phyloP scores from a whole-genome alignment of 139 green algal species.

The Chlamydomonas sphaeroides region DNA sequence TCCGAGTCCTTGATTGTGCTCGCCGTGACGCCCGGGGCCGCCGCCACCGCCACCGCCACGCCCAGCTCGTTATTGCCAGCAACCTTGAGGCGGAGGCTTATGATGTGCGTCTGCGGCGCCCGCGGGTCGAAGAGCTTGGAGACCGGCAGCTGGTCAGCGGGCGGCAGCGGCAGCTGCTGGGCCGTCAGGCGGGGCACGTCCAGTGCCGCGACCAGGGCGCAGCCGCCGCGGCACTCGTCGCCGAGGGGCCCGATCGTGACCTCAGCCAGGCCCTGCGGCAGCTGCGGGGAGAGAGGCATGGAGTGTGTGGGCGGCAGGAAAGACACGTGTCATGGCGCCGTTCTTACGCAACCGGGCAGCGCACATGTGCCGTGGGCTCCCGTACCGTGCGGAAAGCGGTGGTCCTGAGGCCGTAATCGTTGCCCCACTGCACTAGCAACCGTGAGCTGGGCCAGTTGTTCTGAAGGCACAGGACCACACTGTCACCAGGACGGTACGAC shows the following conservation, averaged over 20 bases:
- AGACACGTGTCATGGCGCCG: too few species aligned
- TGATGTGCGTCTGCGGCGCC: conserved; percentile 2
- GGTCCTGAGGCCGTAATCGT: background rate
- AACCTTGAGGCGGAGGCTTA: background rate
- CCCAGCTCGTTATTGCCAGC: background rate
- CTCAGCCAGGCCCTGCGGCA: conserved; percentile 8
- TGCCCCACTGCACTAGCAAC: conserved; percentile 55
- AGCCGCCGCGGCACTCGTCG: conserved; percentile 47
- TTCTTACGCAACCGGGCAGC: too few species aligned
- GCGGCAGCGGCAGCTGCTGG: background rate
- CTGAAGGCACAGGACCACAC: conserved; percentile 28
- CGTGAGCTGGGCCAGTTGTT: conserved; percentile 46
- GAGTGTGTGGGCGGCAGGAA: too few species aligned
- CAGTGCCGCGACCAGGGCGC: conserved; percentile 29
- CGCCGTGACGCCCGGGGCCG: background rate
- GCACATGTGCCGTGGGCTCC: too few species aligned
- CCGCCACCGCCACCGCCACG: background rate
- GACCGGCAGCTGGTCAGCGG: background rate
- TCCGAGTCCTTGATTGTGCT: background rate
- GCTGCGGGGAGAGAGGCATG: too few species aligned
- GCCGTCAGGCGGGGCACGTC: conserved; percentile 16
- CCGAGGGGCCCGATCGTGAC: conserved; percentile 33
- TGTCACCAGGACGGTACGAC: background rate
- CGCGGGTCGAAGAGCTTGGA: conserved; percentile 48
- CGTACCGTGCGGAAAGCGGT: background rate